Conservation (phyloP, 768 basidiomycete species). For the Suillus lakei region DNA sequence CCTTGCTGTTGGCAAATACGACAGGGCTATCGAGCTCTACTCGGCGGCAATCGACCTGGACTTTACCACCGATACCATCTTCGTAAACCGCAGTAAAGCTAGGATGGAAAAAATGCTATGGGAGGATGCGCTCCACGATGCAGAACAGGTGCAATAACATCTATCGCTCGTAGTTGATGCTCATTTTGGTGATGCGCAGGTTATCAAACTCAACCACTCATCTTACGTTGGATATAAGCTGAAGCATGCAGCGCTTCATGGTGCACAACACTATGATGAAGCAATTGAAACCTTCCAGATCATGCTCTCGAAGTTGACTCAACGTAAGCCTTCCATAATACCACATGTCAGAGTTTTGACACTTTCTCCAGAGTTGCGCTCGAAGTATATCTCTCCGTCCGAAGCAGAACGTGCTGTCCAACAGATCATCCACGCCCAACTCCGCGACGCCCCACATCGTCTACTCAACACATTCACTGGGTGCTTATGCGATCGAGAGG, state of each 20-base stretch:
- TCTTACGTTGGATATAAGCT: not conserved
- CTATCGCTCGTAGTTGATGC: not conserved
- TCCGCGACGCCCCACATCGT: not conserved
- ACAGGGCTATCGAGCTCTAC: not conserved
- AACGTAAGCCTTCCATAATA: not conserved
- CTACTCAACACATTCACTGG: not conserved
- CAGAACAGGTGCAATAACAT: not conserved
- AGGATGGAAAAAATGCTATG: not conserved
- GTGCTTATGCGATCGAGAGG: not conserved
- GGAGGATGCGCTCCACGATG: not conserved
- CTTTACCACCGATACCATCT: not conserved
- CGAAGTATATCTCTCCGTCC: not conserved
- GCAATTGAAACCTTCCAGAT: not conserved
- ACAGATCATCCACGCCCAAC: not conserved
- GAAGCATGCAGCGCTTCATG: not conserved
- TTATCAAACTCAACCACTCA: not conserved
- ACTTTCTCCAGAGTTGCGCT: not conserved
- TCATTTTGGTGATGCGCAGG: not conserved
- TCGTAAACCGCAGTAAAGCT: not conserved
- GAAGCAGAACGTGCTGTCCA: not conserved
- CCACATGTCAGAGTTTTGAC: not conserved
- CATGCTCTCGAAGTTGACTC: not conserved
- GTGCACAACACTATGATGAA: not conserved
- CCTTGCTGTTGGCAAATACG: not conserved
- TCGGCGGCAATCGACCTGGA: not conserved